Evolutionary conservation across 257 asterid genomes (phyloP), one percentile per base, ranked within the genome.

Genomic region (Salvia splendens): DNA sequence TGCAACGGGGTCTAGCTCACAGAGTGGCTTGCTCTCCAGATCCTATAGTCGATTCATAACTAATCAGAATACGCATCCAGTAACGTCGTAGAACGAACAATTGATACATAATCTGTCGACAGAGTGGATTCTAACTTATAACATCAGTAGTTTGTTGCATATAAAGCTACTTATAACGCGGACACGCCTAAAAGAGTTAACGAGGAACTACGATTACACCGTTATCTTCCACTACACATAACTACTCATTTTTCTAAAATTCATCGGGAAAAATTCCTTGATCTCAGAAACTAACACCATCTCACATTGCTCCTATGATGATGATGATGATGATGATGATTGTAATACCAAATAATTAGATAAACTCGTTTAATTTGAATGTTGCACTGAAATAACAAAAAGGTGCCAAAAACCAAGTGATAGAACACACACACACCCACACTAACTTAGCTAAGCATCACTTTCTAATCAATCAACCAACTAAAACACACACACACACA

Each of bases 1-100:
- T 38, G 71, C 81, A 28, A 70, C 75, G 5, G 85, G 17, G 61
- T 85, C 92, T 43, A 84, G 78, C 71, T 89, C 92, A 20, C 61
- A 66, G 24, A 89, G 76, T n/a, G 87, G 84, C 75, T 10, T 80
- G 52, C 66, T 32, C 68, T 47, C 79, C 4, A 81, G 80, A 61
- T 82, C 92, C 98, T 91, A 76, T 24, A 61, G 71, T 55, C 54
- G 55, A 46, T 41, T 50, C 56, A 28, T 32, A 69, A 78, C 43
- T 43, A 61, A 73, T 67, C 16, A 65, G 57, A 12, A 7, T 16
- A 30, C 36, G 41, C 24, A 40, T 32, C 4, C 6, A 54, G 8
- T 59, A 24, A 47, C 54, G 36, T 38, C 12, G 58, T n/a, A 33
- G 24, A 20, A 20, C 24, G 24, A 33, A 33, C 36, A 33, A 33